phyloP scores from a whole-genome alignment of 2,329 filamentous ascomycete species.

The Neophaeococcomyces aloes region DNA sequence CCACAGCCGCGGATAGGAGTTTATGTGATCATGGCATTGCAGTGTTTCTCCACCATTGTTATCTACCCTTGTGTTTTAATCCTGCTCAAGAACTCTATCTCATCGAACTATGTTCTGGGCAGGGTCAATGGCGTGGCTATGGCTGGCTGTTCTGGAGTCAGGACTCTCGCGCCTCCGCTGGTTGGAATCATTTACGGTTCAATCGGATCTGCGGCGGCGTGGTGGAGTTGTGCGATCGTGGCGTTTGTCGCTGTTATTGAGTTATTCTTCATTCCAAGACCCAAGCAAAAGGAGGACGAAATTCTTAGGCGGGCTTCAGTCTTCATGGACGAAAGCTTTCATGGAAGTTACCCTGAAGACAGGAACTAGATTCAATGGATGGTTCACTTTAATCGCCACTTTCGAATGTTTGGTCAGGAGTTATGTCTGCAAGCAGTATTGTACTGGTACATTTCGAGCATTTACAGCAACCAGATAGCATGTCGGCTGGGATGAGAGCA shows the following conservation, averaged over 20 bases:
- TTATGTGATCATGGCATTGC: slow-evolving; percentile 46
- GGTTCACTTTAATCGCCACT: no score
- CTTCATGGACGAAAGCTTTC: no score
- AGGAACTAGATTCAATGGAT: no score
- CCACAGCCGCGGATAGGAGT: slow-evolving; percentile 40
- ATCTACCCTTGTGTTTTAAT: slow-evolving; percentile 58
- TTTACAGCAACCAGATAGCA: no score
- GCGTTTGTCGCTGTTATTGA: slow-evolving; percentile 50
- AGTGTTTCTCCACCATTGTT: slow-evolving; percentile 52
- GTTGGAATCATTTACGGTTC: slow-evolving; percentile 53
- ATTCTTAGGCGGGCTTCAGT: slow-evolving; percentile 24
- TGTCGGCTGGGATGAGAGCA: no score
- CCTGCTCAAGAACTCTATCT: slow-evolving; percentile 56
- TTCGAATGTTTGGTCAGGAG: no score
- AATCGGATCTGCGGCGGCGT: slow-evolving; percentile 51
- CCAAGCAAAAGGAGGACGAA: slow-evolving; percentile 12
- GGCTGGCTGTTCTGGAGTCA: slow-evolving; percentile 54
- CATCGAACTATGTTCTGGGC: slow-evolving; percentile 46
- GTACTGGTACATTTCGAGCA: no score
- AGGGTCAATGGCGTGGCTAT: slow-evolving; percentile 58
- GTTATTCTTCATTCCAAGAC: slow-evolving; percentile 42
- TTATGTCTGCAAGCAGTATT: no score
- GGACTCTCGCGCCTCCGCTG: slow-evolving; percentile 57
- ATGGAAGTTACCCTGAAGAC: no score
- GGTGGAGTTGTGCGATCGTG: slow-evolving; percentile 51